These are phyloP conservation scores for Aspergillus phoenicis DNA, from an alignment of 2,329 filamentous ascomycete genomes.

Conservation along the genomic window DNA sequence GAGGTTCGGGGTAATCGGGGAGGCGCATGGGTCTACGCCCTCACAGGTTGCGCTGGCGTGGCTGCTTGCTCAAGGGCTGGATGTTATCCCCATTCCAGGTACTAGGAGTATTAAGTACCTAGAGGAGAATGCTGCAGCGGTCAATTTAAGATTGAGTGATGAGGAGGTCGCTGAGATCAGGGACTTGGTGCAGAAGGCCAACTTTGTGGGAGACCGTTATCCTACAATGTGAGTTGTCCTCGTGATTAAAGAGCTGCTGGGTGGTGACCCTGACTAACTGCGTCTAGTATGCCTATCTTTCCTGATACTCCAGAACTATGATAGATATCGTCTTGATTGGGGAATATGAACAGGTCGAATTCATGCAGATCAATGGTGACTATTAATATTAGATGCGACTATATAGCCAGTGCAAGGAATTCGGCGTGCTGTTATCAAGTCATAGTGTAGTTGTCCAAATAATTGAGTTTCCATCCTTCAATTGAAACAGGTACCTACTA, in stretches of 20 bases:
- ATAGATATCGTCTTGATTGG: not conserved
- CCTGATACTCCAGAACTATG: not conserved
- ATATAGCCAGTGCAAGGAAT: too few relatives aligned
- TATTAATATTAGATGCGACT: too few relatives aligned
- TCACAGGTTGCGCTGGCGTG: constrained; percentile 65
- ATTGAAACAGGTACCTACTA: too few relatives aligned
- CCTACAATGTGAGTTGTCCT: not conserved
- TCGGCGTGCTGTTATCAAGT: too few relatives aligned
- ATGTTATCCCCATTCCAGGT: constrained; percentile 12
- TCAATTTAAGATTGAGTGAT: not conserved
- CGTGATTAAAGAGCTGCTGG: too few relatives aligned
- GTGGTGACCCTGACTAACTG: not conserved
- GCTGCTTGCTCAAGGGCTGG: constrained; percentile 52
- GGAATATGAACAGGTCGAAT: not conserved
- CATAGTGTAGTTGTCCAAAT: too few relatives aligned
- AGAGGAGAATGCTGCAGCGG: constrained; percentile 7
- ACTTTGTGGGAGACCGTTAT: not conserved
- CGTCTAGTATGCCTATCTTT: not conserved
- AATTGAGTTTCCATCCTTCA: too few relatives aligned
- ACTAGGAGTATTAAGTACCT: not conserved
- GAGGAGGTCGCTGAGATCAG: not conserved
- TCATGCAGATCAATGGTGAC: too few relatives aligned
- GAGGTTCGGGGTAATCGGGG: constrained; percentile 52
- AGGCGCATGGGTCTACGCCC: constrained; percentile 57
- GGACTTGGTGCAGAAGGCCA: not conserved